Base-by-base conservation (phyloP, 108 stramenopile species). In the Licmophora abbreviata region DNA sequence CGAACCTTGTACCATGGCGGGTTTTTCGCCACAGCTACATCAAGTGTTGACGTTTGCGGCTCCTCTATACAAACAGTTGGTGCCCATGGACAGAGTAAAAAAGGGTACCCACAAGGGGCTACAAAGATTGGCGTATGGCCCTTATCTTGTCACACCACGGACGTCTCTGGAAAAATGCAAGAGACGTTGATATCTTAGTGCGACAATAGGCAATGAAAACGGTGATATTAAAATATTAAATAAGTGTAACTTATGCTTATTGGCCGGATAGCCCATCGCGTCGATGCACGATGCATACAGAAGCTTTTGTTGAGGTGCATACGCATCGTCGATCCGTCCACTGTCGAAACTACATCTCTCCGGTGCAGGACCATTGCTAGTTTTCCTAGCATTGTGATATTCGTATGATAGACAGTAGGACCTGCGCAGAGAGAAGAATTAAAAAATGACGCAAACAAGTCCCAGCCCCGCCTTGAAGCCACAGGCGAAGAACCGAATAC, bases 151-250 rank as follows among this genome's bases (percentile, higher is more conserved):
- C 48, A 50, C 48, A 18, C 48, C 48, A 50, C 48, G 33, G 48
- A 18, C 21, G 21, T 50, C 29, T 32, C 48, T 32, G 48, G 48
- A 50, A 50, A 50, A 50, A 50, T 50, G 48, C 48, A 50, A 32
- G 48, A 32, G 29, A 50, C 21, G 21, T 18, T 32, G 28, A 21
- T 24, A n/a, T n/a, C 18, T 50, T 50, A 50, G 48, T n/a, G 48
- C 48, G 29, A 25, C 48, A 50, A 29, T 50, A 18, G 48, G 48
- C 48, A 31, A 1, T 50, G 3, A 2, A 1, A 32, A 31, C 30
- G 29, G 1, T 1, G 15, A 24, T 50, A 32, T 50, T 32, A 50
- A 32, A n/a, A 31, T 50, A 50, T 50, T 7, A 20, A 50, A 32
- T 2, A 31, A 32, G 2, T 21, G 23, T 40, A 40, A 40, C 38